These are phyloP conservation scores for Fusarium scirpi DNA, from an alignment of 2,329 filamentous ascomycete genomes.

Conservation along the genomic window DNA sequence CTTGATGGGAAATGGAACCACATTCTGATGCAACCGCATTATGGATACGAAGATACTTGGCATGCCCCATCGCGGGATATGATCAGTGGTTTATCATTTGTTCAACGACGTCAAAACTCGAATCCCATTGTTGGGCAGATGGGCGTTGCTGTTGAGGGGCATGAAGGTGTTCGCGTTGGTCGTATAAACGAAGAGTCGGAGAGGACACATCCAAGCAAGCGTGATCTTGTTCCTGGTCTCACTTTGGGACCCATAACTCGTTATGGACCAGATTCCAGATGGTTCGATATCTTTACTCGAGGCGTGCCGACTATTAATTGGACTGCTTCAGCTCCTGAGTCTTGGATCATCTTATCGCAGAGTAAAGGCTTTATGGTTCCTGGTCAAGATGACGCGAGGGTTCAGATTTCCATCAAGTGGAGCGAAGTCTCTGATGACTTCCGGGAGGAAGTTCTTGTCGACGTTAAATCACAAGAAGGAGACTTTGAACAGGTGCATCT, in stretches of 20 bases:
- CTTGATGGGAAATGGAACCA: constrained; percentile 67
- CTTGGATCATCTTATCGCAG: constrained; percentile 66
- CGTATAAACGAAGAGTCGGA: constrained; percentile 66
- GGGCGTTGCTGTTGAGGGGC: constrained; percentile 73
- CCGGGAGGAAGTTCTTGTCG: constrained; percentile 40
- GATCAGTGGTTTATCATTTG: constrained; percentile 64
- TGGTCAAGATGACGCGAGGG: constrained; percentile 39
- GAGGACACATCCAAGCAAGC: constrained; percentile 56
- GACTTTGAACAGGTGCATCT: constrained; percentile 63
- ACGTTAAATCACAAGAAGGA: constrained; percentile 51
- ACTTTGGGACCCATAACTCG: constrained; percentile 68
- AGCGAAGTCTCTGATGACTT: constrained; percentile 56
- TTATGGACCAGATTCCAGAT: constrained; percentile 67
- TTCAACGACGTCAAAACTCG: constrained; percentile 62
- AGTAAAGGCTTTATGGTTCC: constrained; percentile 62
- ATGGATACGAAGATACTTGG: constrained; percentile 65
- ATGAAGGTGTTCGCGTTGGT: constrained; percentile 66
- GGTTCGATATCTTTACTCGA: constrained; percentile 73
- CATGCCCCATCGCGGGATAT: constrained; percentile 69
- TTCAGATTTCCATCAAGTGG: constrained; percentile 42
- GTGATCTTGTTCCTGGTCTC: constrained; percentile 68
- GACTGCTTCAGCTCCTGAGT: constrained; percentile 59
- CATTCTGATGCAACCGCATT: constrained; percentile 63
- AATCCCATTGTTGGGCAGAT: constrained; percentile 70
- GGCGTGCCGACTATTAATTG: constrained; percentile 67